Conservation (phyloP, 306 rosid genomes). For the Prunus armeniaca region DNA sequence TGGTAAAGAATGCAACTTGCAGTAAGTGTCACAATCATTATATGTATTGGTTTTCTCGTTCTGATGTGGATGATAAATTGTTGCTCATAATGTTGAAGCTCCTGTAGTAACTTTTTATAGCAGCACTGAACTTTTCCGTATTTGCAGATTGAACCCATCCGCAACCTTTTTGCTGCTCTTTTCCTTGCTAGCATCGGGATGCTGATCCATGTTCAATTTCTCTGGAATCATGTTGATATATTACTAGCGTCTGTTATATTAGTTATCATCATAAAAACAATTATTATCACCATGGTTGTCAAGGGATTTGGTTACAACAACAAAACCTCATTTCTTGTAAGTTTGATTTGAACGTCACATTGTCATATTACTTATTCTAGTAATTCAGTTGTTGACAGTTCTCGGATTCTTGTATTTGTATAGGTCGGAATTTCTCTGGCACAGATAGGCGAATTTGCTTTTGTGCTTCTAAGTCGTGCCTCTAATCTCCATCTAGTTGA, state of each 20-base stretch:
- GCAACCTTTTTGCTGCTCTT: conserved; percentile 93
- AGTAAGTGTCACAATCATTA: neutral
- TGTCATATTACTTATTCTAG: neutral
- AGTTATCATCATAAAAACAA: conserved; percentile 84
- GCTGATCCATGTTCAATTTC: conserved; percentile 97
- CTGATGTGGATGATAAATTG: neutral
- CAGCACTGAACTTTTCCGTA: conserved; percentile 21
- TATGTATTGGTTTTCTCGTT: neutral
- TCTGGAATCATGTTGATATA: conserved; percentile 97
- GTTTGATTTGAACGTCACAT: conserved; percentile 24
- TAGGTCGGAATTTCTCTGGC: conserved; percentile 99
- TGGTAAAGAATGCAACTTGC: neutral
- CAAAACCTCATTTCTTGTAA: conserved; percentile 88
- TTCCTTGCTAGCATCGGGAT: conserved; percentile 99
- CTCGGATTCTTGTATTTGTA: conserved; percentile 41
- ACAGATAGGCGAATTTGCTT: conserved; percentile 95
- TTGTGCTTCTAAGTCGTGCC: conserved; percentile 99
- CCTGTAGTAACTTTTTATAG: neutral
- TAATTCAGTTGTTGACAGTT: conserved; percentile 1
- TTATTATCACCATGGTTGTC: conserved; percentile 72
- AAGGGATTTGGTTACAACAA: conserved; percentile 94
- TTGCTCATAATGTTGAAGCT: neutral
- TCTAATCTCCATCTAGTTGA: conserved; percentile 95
- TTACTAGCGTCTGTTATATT: conserved; percentile 91
- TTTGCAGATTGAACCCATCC: conserved; percentile 92